A percentile compares a stretch with the other conserved stretches of the same genome.
Conservation (phyloP, 1,284 basidiomycete species). For the Agroathelia rolfsii region DNA sequence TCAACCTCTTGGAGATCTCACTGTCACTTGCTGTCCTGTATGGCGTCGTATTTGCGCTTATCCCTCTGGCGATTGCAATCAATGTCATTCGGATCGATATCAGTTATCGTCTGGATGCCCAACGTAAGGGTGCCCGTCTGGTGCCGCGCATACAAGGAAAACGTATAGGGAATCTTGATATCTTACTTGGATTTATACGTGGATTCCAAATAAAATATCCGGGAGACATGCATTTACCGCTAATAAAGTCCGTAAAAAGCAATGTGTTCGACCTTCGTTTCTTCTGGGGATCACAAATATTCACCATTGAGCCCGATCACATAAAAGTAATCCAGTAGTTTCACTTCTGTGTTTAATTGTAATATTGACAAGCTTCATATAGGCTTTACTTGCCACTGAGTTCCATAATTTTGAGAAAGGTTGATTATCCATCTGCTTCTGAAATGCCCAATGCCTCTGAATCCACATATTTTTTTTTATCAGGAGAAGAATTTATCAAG, state of each 20-base stretch:
- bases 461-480: no score
- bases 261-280: constrained; percentile 12
- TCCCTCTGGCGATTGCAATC: no score
- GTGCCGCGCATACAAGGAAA: constrained; percentile 12
- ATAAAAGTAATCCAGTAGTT: no score
- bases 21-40: no score
- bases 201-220: constrained; percentile 15
- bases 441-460: no score
- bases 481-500: constrained; percentile 7
- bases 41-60: no score
- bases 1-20: no score
- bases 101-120: constrained; percentile 13
- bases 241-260: neutral
- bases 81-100: no score
- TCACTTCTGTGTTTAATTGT: no score
- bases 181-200: constrained; percentile 12
- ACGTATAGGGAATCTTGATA: constrained; percentile 16
- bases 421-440: constrained; percentile 5
- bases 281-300: constrained; percentile 15
- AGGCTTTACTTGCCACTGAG: constrained; percentile 14
- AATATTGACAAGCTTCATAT: no score
- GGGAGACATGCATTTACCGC: constrained; percentile 15
- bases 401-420: constrained; percentile 17
- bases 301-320: constrained; percentile 17
- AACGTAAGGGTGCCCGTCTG: constrained; percentile 14